phyloP scores from a whole-genome alignment of 208 protist species.

The Jaenimonas drosophilae region DNA sequence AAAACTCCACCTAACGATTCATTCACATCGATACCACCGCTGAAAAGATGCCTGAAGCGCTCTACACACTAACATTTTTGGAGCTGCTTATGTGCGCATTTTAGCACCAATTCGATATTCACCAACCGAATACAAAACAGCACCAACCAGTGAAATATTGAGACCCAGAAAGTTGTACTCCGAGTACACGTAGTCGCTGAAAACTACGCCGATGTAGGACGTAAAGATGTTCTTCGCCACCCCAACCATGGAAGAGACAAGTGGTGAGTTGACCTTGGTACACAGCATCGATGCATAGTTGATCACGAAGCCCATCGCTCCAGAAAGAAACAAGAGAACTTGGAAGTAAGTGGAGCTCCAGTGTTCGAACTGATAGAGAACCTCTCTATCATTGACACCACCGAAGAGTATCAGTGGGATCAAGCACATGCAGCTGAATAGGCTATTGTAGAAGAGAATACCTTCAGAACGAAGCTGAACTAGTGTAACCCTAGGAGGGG shows the following conservation, averaged over 20 bases:
- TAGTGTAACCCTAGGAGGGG: no score
- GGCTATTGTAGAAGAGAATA: conserved; percentile 26
- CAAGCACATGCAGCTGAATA: conserved; percentile 5
- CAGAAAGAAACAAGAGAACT: conserved; percentile 10
- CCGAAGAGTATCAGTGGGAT: conserved; percentile 4
- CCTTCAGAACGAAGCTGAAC: conserved; percentile 11
- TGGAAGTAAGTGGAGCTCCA: conserved; percentile 7
- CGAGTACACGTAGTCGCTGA: conserved; percentile 34
- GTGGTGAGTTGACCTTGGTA: conserved; percentile 64
- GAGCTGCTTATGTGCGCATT: no score
- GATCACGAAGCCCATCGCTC: conserved; percentile 42
- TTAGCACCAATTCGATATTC: no score
- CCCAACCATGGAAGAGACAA: conserved; percentile 65
- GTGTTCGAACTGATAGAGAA: conserved; percentile 2
- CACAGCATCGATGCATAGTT: conserved; percentile 70
- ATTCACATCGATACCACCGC: no score
- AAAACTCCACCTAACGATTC: no score
- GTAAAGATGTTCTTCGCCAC: conserved; percentile 46
- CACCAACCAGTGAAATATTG: conserved; percentile 24
- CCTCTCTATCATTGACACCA: background rate
- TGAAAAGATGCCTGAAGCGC: no score
- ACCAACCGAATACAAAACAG: conserved; percentile 40
- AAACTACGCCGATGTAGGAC: conserved; percentile 39
- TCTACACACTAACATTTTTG: no score
- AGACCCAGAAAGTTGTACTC: conserved; percentile 25